Evolutionary conservation across 495 filamentous ascomycete species (phyloP).

Genomic region (Penicillium cinerascens): DNA sequence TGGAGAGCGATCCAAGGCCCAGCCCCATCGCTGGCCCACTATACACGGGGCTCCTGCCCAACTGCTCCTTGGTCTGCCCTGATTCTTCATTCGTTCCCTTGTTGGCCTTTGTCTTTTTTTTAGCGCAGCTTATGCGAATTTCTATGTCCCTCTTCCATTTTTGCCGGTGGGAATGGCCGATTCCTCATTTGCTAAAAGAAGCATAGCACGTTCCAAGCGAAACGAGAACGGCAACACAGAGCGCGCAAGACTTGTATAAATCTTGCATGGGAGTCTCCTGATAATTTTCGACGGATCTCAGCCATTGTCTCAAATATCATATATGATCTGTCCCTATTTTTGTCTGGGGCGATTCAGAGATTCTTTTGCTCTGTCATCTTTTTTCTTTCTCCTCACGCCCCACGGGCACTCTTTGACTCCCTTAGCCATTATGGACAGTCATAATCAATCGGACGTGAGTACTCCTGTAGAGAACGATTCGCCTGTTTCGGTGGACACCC

Average conservation of each 20-base stretch:
- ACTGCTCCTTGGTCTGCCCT: slow-evolving; percentile 16
- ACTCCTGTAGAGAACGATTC: slow-evolving; percentile 36
- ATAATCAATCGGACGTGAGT: slow-evolving; percentile 30
- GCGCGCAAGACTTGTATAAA: slow-evolving; percentile 18
- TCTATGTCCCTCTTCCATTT: slow-evolving; percentile 14
- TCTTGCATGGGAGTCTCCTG: slow-evolving; percentile 7
- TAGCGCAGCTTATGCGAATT: slow-evolving; percentile 19
- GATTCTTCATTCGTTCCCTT: slow-evolving; percentile 9
- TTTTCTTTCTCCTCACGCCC: neutral
- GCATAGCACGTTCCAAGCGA: slow-evolving; percentile 16
- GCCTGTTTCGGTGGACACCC: slow-evolving; percentile 34
- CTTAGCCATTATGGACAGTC: slow-evolving; percentile 30
- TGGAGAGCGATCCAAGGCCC: slow-evolving; percentile 12
- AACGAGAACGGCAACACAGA: slow-evolving; percentile 15
- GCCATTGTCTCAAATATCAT: slow-evolving; percentile 11
- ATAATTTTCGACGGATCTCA: slow-evolving; percentile 4
- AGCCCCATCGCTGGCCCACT: slow-evolving; percentile 23
- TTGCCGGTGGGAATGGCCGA: slow-evolving; percentile 17
- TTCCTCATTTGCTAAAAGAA: slow-evolving; percentile 9
- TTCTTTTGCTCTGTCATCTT: neutral
- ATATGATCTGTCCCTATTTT: neutral
- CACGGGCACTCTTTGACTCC: neutral
- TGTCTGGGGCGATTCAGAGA: neutral
- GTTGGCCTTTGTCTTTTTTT: slow-evolving; percentile 11
- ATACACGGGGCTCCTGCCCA: slow-evolving; percentile 18